A percentile compares a stretch with the other conserved stretches of the same genome.
Evolutionary conservation across 331 rosid species (phyloP).

Genomic region (Spiraea crenata): DNA sequence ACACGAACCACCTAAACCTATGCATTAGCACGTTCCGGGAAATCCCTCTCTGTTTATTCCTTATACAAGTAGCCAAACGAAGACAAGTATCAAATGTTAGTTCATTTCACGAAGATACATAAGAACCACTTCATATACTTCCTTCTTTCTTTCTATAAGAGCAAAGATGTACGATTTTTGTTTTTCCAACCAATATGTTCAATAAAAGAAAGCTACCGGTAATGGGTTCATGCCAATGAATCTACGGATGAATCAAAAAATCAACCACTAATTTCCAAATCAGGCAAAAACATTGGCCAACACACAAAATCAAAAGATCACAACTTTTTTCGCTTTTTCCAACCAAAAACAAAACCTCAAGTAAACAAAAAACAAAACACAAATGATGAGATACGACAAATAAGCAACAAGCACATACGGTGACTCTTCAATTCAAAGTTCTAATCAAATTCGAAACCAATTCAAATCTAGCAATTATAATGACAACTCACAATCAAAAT

Average conservation of each 20-base stretch:
- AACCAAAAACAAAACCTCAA: constrained; percentile 22
- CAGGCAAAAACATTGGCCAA: not conserved
- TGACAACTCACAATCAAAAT: too few species aligned
- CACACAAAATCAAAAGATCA: not conserved
- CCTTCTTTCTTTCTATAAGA: not conserved
- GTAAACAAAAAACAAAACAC: not conserved
- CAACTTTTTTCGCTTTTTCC: not conserved
- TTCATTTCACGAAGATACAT: too few species aligned
- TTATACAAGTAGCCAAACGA: constrained; percentile 1
- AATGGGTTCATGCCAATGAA: not conserved
- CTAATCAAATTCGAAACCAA: too few species aligned
- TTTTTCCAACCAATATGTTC: too few species aligned
- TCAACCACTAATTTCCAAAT: not conserved
- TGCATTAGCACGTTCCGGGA: not conserved
- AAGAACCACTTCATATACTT: not conserved
- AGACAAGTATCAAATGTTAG: too few species aligned
- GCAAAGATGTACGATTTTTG: not conserved
- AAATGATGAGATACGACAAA: constrained; percentile 4
- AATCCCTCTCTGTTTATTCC: not conserved
- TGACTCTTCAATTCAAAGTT: too few species aligned
- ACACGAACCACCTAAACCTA: not conserved
- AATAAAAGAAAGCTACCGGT: not conserved
- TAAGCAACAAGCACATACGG: constrained; percentile 42
- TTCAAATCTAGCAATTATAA: too few species aligned
- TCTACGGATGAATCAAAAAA: not conserved